Base-by-base conservation (phyloP, 768 basidiomycete genomes). In the Hemileccinum impolitum region DNA sequence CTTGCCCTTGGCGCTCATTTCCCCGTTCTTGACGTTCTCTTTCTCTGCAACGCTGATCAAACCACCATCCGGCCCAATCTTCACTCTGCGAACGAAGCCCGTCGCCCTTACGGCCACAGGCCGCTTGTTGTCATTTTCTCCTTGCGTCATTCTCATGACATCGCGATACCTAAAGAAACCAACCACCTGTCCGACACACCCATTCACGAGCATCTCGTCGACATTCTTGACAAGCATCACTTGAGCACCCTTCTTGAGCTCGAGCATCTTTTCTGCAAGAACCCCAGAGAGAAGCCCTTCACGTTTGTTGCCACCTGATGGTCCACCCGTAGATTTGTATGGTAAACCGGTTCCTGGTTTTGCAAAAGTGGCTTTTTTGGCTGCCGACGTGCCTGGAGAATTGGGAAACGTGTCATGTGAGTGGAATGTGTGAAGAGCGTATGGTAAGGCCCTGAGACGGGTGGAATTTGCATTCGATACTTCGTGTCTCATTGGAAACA, bases 151-250 rank as follows among this genome's bases (percentile, higher is more conserved):
- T 17, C 15, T 25, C 51, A 56, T 53, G 17, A 64, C 58, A 18
- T 60, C 55, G 3, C 55, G 50, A 28, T 68, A 58, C 23, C 43
- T 53, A 36, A 56, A 68, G 61, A 87, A 88, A 1, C 78, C 79
- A 17, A 84, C 63, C 3, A 88, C 77, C 18, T 68, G 70, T 0
- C 85, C 85, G 45, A 86, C 78, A 34, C 76, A 79, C 1, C 85
- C 85, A 58, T 88, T 88, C 42, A 86, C 85, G n/a, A 87, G 75
- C 31, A 72, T 57, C 25, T 61, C 67, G 32, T 77, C 81, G 39
- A 81, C 69, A 56, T 88, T 88, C 71, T 86, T 86, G 64, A 87
- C 75, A 25, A 87, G 71, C 83, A 85, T 85, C 9, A 79, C 77
- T 56, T 87, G 86, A 10, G 81, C 78, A 32, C 77, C 76, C 17